Evolutionary conservation across 1,139 yeast genomes (phyloP), one percentile per base, ranked within the genome.

Genomic region (Candida tetrigidarum): DNA sequence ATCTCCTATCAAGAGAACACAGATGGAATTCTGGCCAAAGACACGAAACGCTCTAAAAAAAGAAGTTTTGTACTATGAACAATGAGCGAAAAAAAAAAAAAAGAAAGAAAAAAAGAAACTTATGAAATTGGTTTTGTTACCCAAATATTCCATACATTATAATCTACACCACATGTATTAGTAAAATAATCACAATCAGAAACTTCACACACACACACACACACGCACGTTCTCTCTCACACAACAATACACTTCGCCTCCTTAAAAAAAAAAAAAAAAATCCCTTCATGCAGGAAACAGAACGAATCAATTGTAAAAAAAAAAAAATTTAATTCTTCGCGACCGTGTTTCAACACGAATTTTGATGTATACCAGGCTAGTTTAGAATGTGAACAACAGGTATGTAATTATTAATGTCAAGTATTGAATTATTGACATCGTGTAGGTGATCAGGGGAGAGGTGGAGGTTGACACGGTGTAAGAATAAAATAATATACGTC

Each of bases 1-100:
- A 46, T 92, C 95, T 23, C n/a, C n/a, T n/a, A n/a, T n/a, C n/a
- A n/a, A n/a, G n/a, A 51, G 77, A 65, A 81, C 99, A 93, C 50
- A 86, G n/a, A n/a, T n/a, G n/a, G n/a, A n/a, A n/a, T n/a, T n/a
- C n/a, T n/a, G n/a, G n/a, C n/a, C n/a, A n/a, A n/a, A n/a, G n/a
- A n/a, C n/a, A n/a, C n/a, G n/a, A n/a, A n/a, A n/a, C n/a, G n/a
- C 16, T 16, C 35, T 32, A 32, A 32, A 32, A 16, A 32, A 32
- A 12, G 27, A 22, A 30, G 15, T 34, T 23, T 34, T 23, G 37
- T 12, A 34, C 37, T 9, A 34, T 16, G 6, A 3, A 22, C 27
- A 22, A 11, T 11, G 7, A 18, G 16, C 4, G 14, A 20, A 6
- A 14, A 28, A 7, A 20, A 7, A 33, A 19, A 33, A 33, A 7